Evolutionary conservation across 1,284 basidiomycete species (phyloP), one percentile per base, ranked within the genome.

Genomic region (Microbotryomycetes sp.): DNA sequence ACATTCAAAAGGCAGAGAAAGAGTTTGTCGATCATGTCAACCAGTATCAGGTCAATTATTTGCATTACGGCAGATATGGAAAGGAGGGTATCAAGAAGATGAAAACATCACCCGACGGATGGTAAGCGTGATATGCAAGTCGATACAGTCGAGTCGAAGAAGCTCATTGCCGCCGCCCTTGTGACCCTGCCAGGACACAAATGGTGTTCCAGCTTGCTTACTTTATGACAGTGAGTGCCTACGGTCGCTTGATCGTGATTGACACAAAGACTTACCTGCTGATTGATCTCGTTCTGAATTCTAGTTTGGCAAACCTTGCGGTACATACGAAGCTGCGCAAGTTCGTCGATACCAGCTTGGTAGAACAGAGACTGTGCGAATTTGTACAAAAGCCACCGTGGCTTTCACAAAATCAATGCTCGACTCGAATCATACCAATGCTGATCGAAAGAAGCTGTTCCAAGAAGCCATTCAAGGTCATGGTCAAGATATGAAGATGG

Each of bases 141-240:
- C n/a, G 16, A 6, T 36, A 14, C 12, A 1, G 47, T 1, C 14
- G 4, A 4, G 26, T 4, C 1, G 12, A 49, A 49, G 31, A 9
- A 6, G 28, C 22, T 15, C n/a, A 7, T 26, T 7, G 1, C 31
- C 46, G 23, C 47, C 19, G n/a, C 3, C 6, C 4, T 7, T 3
- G 0, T 6, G 47, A 6, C 3, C 1, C 7, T 16, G 3, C n/a
- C 55, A 67, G 65, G 66, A 84, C 87, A 30, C 92, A 94, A 78
- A 86, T 93, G 83, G 77, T 88, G 67, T 81, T 93, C 62, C 91
- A 94, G 75, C 79, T 94, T 52, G 91, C 90, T 5, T 91, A 90
- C 74, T 83, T 79, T 64, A 82, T 71, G 23, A 73, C 71, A 0
- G 71, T 59, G 54, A 60, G 63, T 42, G 49, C 25, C 50, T 56